A percentile compares a stretch with the other conserved stretches of the same genome.
Evolutionary conservation across 306 rosid genomes (phyloP).

Genomic region (Vigna trinervia): DNA sequence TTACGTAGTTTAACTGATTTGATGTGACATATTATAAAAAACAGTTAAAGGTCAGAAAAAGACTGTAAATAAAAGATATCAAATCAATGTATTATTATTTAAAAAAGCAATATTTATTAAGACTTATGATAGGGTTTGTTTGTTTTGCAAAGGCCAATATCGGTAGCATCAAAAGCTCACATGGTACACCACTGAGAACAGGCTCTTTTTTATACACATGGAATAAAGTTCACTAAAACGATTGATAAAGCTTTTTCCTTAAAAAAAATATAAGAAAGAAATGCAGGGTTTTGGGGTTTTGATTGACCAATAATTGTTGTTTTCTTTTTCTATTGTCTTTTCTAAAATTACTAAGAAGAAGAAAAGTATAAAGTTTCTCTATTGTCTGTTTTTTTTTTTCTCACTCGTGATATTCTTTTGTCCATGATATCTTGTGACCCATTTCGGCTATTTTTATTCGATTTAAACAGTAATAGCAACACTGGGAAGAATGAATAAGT

Average conservation of each 20-base stretch:
- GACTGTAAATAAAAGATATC: neutral
- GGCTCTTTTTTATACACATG: neutral
- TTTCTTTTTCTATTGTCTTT: neutral
- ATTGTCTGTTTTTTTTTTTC: neutral
- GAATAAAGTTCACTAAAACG: constrained; percentile 6
- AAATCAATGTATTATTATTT: neutral
- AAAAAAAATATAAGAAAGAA: neutral
- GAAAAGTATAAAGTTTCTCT: constrained; percentile 19
- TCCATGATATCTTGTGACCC: neutral
- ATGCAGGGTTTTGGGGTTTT: neutral
- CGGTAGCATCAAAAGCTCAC: constrained; percentile 14
- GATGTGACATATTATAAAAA: neutral
- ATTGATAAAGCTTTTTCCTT: neutral
- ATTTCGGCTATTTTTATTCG: constrained; percentile 1
- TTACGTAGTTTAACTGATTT: neutral
- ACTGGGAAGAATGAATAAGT: constrained; percentile 3
- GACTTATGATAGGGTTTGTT: neutral
- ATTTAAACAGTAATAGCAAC: neutral
- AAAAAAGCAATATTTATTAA: too few species aligned
- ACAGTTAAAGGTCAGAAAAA: neutral
- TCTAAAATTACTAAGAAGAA: neutral
- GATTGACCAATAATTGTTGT: neutral
- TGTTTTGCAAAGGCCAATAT: neutral
- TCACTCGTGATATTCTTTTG: constrained; percentile 21
- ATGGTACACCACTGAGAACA: neutral